Percentiles rank a stretch among this genome's conserved stretches.
Evolutionary conservation across 2,329 filamentous ascomycete genomes (phyloP).

Genomic region (Hypoxylon sp.): DNA sequence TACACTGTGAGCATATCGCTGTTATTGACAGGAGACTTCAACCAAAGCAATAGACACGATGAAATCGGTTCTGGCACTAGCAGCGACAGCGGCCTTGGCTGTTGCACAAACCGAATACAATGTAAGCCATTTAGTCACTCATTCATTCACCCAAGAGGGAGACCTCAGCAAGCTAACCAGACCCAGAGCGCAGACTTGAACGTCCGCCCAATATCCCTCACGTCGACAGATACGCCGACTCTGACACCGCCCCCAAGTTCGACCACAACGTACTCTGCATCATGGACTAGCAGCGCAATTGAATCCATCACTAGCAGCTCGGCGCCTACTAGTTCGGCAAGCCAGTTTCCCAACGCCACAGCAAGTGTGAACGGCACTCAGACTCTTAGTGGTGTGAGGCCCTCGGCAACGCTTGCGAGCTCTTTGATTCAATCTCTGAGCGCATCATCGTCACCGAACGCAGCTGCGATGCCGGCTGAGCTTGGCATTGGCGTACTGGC

Average conservation of each 20-base stretch:
- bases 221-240: constrained; percentile 28
- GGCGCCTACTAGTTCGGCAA: constrained; percentile 13
- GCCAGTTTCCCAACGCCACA: constrained; percentile 26
- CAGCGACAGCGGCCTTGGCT: constrained; percentile 6
- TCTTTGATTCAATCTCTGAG: constrained; percentile 27
- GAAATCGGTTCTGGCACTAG: constrained; percentile 18
- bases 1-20: neutral
- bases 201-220: constrained; percentile 16
- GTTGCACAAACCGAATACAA: constrained; percentile 15
- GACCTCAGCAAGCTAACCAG: constrained; percentile 1
- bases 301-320: constrained; percentile 4
- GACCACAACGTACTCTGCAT: neutral
- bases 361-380: constrained; percentile 26
- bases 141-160: neutral
- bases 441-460: constrained; percentile 28
- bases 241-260: constrained; percentile 3
- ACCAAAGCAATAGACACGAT: constrained; percentile 13
- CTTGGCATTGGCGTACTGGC: constrained; percentile 44
- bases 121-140: constrained; percentile 23
- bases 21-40: constrained; percentile 1
- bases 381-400: constrained; percentile 29
- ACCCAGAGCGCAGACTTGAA: constrained; percentile 16
- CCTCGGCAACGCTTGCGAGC: constrained; percentile 23
- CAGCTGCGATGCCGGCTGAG: constrained; percentile 36
- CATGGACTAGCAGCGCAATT: constrained; percentile 4